Conservation (phyloP, 2,329 filamentous ascomycete genomes). For the Fusarium sacchari region DNA sequence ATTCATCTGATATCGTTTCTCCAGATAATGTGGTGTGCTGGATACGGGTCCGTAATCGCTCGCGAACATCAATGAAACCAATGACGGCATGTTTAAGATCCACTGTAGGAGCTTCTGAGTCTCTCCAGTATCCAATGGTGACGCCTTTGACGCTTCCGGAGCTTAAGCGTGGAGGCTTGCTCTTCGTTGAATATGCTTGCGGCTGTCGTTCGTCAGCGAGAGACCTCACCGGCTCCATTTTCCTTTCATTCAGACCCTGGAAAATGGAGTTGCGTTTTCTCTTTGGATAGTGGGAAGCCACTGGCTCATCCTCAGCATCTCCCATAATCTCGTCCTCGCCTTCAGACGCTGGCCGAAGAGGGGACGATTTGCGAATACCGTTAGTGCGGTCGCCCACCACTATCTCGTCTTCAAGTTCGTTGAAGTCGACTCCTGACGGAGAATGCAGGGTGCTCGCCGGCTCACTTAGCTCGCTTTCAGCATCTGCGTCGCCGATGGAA, state of each 20-base stretch:
- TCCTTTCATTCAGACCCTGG: conserved; percentile 60
- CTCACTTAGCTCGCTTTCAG: conserved; percentile 57
- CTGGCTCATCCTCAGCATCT: conserved; percentile 53
- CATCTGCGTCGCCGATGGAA: conserved; percentile 52
- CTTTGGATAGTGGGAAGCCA: conserved; percentile 60
- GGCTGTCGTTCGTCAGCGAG: conserved; percentile 47
- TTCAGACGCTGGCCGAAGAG: conserved; percentile 46
- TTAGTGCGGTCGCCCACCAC: conserved; percentile 59
- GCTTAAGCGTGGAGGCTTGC: conserved; percentile 45
- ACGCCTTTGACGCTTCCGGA: conserved; percentile 56
- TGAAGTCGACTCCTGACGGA: conserved; percentile 51
- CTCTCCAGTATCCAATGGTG: conserved; percentile 68
- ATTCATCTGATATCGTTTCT: conserved; percentile 56
- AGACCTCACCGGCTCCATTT: conserved; percentile 52
- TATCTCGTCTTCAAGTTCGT: conserved; percentile 63
- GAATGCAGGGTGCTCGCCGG: conserved; percentile 49
- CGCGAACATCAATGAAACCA: conserved; percentile 70
- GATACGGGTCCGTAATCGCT: conserved; percentile 69
- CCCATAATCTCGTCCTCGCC: conserved; percentile 58
- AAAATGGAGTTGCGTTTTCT: conserved; percentile 65
- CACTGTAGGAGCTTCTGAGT: conserved; percentile 61
- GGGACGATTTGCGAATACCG: conserved; percentile 50
- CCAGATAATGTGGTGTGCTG: conserved; percentile 61
- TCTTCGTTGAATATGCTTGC: conserved; percentile 32
- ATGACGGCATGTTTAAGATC: conserved; percentile 67